Evolutionary conservation across 106 monocot genomes (phyloP).

Genomic region (Vanilla planifolia): DNA sequence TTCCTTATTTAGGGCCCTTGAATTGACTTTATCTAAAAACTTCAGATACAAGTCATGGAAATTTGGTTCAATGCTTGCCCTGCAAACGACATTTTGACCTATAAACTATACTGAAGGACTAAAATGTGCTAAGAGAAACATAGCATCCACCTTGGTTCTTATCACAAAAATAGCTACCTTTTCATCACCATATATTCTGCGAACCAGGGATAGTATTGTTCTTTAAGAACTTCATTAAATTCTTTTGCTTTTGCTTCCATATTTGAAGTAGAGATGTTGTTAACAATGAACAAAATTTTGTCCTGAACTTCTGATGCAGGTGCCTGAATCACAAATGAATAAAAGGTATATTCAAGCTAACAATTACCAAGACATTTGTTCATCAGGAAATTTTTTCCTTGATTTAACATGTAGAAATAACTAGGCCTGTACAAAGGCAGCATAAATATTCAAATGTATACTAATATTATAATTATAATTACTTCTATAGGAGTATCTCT

Average conservation of each 20-base stretch:
- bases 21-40: constrained; percentile 90
- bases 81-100: constrained; percentile 22
- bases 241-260: constrained; percentile 89
- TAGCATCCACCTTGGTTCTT: background rate
- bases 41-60: constrained; percentile 96
- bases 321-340: constrained; percentile 30
- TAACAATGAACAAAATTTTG: constrained; percentile 92
- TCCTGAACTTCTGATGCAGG: constrained; percentile 85
- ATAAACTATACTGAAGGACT: background rate
- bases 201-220: constrained; percentile 93
- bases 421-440: no score
- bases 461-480: background rate
- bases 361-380: no score
- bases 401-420: background rate
- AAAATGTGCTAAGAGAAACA: background rate
- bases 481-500: constrained; percentile 91
- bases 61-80: constrained; percentile 98
- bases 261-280: constrained; percentile 86
- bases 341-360: no score
- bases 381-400: background rate
- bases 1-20: constrained; percentile 76
- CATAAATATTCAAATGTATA: background rate
- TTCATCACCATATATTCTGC: constrained; percentile 99
- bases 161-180: constrained; percentile 40
- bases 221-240: constrained; percentile 71